A percentile compares a stretch with the other conserved stretches of the same genome.
These are phyloP conservation scores for Salix suchowensis DNA, from an alignment of 345 rosid genomes.

Conservation along the genomic window DNA sequence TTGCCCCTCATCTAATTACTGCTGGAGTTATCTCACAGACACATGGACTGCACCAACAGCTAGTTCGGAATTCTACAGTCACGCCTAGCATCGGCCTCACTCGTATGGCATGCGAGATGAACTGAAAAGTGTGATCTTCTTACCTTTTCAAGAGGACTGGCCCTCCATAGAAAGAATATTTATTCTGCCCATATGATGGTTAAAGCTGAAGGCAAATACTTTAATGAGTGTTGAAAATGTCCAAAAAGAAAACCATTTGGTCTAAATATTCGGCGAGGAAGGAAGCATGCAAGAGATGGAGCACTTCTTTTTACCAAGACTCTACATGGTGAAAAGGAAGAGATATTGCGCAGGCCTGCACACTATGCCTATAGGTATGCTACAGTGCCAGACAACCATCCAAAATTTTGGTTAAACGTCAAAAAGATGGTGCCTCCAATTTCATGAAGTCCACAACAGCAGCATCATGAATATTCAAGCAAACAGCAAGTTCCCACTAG, in stretches of 20 bases:
- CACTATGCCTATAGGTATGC: neutral
- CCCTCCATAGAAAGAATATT: constrained; percentile 5
- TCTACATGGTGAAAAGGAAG: neutral
- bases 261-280: constrained; percentile 28
- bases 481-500: neutral
- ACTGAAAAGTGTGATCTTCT: neutral
- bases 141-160: neutral
- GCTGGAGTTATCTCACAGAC: neutral
- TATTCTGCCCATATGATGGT: neutral
- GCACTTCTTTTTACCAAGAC: constrained; percentile 2
- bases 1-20: neutral
- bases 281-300: neutral
- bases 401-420: constrained; percentile 4
- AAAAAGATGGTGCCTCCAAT: constrained; percentile 1
- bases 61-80: neutral
- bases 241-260: constrained; percentile 2
- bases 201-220: neutral
- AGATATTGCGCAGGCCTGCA: neutral
- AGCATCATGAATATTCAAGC: neutral
- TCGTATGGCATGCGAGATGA: constrained; percentile 1
- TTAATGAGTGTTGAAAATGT: neutral
- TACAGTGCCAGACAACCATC: constrained; percentile 2
- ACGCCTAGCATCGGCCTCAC: neutral
- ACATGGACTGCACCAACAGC: neutral
- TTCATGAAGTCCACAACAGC: neutral